Percentiles rank a stretch among this genome's conserved stretches.
Conservation (phyloP, 1,139 yeast species). For the Diutina siamensis region DNA sequence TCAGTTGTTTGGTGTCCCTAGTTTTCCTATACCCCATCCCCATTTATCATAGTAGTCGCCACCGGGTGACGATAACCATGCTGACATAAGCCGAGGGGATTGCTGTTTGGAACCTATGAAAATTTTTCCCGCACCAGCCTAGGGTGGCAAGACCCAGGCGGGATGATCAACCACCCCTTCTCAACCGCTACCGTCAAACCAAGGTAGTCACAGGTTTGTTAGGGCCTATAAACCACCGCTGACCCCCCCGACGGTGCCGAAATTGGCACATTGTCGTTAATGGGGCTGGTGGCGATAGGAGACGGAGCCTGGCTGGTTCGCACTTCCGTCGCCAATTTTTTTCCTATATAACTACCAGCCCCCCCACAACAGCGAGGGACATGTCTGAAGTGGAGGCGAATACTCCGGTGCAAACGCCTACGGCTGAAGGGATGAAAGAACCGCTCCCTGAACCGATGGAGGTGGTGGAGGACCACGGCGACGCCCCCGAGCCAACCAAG, state of each 20-base stretch:
- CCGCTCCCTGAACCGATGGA: neutral
- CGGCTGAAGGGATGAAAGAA: conserved; percentile 16
- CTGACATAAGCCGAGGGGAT: neutral
- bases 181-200: neutral
- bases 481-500: conserved; percentile 18
- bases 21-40: too few relatives aligned
- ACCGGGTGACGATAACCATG: too few relatives aligned
- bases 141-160: neutral
- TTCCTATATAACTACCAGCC: neutral
- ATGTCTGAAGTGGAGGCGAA: conserved; percentile 15
- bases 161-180: neutral
- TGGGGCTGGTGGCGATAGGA: neutral
- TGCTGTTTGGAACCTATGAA: neutral
- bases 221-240: too few relatives aligned
- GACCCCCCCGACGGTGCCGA: too few relatives aligned
- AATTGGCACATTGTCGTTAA: neutral
- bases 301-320: neutral
- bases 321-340: neutral
- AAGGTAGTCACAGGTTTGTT: too few relatives aligned
- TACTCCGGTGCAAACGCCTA: conserved; percentile 33
- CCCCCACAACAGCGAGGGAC: conserved; percentile 1
- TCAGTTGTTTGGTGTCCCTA: too few relatives aligned
- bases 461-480: conserved; percentile 6
- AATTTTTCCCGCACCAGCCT: conserved; percentile 5
- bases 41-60: too few relatives aligned